Base-by-base conservation (phyloP, 139 green algal species). In the Auxenochlorella protothecoides region DNA sequence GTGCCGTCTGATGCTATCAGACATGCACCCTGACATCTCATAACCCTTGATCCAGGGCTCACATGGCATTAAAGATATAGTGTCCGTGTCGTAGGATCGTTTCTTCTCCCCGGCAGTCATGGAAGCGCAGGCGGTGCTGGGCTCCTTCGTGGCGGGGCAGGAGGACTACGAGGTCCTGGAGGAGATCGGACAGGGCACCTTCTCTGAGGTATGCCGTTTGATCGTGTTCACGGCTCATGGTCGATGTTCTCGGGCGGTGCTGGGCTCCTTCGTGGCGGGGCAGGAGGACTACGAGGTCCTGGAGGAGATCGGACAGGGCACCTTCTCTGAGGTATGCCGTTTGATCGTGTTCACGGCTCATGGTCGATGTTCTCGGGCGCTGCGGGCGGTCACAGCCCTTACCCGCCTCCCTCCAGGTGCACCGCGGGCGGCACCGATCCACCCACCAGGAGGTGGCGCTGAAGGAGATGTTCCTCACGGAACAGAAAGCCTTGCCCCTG, bases 181-280 rank as follows among this genome's bases (percentile, higher is more conserved):
- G 27, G 77, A 78, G 55, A 65, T 82, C 5, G 77, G 77, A 4
- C 67, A 82, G 10, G 77, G 77, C 65, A 67, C 66, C 2, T 82
- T 77, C 54, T 76, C 72, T 61, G 77, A 82, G 72, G 77, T 79
- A 57, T 64, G 67, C 11, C 64, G 67, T 52, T 71, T 71, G 14
- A 10, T 44, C 27, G 27, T 44, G 27, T 44, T 44, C 27, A 44
- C 1, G 27, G 27, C 27, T 44, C 27, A 44, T 44, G 27, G 27
- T 44, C 27, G 27, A 44, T 44, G 27, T 44, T 44, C 27, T 44
- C 27, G 27, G 1, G 27, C 27, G 27, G n/a, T n/a, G n/a, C n/a
- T n/a, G n/a, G 27, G 27, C 27, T 44, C 27, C 27, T 44, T 44
- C 27, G 27, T 44, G 27, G 27, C 27, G 27, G 27, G 27, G 27